Evolutionary conservation across 176 grass and related monocot genomes (phyloP), one percentile per base, ranked within the genome.

Genomic region (Aegilops sharonensis): DNA sequence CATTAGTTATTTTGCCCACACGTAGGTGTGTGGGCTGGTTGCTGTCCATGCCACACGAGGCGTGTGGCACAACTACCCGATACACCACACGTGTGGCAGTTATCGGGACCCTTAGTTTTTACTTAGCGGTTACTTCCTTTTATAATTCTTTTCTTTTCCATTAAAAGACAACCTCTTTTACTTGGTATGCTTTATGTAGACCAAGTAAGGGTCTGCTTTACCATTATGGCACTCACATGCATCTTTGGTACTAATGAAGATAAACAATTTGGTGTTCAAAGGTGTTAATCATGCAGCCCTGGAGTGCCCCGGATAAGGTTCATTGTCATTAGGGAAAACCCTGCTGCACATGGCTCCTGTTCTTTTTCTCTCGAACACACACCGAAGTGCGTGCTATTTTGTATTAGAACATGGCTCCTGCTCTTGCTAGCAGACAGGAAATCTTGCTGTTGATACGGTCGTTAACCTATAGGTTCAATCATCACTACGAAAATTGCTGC

Each of bases 361-460:
- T 91, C 67, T 71, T 50, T 59, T 59, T 21, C 15, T 59, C 56
- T 59, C 7, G 20, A 59, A 59, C 56, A 59, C 56, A 59, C 56
- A 59, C 56, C 56, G 56, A 59, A 59, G 56, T 59, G 56, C 56
- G 20, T 21, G 6, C 20, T 59, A 59, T 59, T 59, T 59, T 59
- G 18, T 59, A 59, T 59, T 59, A 59, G 56, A 59, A 59, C 56
- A 59, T 59, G 56, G 56, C 56, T 59, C 56, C 20, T 91, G 81
- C 83, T 89, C 67, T 81, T 63, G 74, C 81, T 80, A 80, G 79
- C 80, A 84, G 89, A 91, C 92, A 93, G 48, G 80, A 91, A 81
- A 93, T 93, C 92, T 80, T 88, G 83, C 66, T 88, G 82, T 77
- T 78, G 83, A 93, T 88, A 90, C 43, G 82, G 86, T 61, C 50